Evolutionary conservation across 805 yeast genomes (phyloP).

Genomic region (Martiniozyma abietophila): DNA sequence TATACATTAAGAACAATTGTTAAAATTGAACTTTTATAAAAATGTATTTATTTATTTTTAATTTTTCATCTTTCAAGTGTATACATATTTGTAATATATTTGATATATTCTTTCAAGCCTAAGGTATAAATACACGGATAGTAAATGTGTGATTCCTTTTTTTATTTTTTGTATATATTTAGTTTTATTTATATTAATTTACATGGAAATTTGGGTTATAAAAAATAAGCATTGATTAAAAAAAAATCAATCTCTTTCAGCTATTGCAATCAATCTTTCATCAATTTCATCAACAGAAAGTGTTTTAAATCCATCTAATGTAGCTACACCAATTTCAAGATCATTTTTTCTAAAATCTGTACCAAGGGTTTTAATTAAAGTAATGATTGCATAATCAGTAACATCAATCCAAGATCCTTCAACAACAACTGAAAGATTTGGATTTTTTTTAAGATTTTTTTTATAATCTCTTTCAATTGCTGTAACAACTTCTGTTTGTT

Average conservation of each 20-base stretch:
- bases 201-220: too few species aligned
- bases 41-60: too few species aligned
- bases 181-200: too few species aligned
- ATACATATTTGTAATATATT: too few species aligned
- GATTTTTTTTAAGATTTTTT: conserved; percentile 31
- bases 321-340: conserved; percentile 86
- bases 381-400: conserved; percentile 81
- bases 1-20: too few species aligned
- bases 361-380: conserved; percentile 77
- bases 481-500: conserved; percentile 91
- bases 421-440: conserved; percentile 32
- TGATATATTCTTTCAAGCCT: too few species aligned
- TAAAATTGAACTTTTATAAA: too few species aligned
- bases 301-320: conserved; percentile 57
- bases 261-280: conserved; percentile 86
- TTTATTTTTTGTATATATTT: too few species aligned
- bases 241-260: conserved; percentile 73
- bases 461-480: conserved; percentile 85
- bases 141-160: too few species aligned
- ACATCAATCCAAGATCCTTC: conserved; percentile 83
- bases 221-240: not conserved
- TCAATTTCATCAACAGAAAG: conserved; percentile 85
- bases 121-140: too few species aligned
- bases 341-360: conserved; percentile 93
- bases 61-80: too few species aligned